phyloP scores from a whole-genome alignment of 140 eudicot genomes.

The Senecio squalidus region DNA sequence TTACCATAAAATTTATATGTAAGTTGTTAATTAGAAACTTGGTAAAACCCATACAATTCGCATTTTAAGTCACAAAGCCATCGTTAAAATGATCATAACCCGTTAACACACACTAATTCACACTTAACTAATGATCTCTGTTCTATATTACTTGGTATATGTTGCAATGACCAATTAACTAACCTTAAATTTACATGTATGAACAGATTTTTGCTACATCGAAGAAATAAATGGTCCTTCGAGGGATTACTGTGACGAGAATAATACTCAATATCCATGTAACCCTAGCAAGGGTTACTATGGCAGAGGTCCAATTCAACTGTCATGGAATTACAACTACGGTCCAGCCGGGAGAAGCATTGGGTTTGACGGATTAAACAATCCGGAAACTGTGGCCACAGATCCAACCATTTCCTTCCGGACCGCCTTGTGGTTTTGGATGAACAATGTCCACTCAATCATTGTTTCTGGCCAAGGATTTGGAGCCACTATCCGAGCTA shows the following conservation, averaged over 20 bases:
- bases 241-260: constrained; percentile 36
- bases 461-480: too few species aligned
- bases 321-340: too few species aligned
- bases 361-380: constrained; percentile 42
- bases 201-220: constrained; percentile 44
- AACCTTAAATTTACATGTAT: background rate
- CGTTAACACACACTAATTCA: too few species aligned
- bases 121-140: too few species aligned
- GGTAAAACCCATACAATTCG: too few species aligned
- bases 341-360: constrained; percentile 42
- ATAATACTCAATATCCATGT: constrained; percentile 32
- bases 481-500: too few species aligned
- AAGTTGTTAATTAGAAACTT: too few species aligned
- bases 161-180: background rate
- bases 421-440: constrained; percentile 48
- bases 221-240: constrained; percentile 38
- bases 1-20: too few species aligned
- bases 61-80: too few species aligned
- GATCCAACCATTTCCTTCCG: constrained; percentile 27
- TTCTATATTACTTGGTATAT: too few species aligned
- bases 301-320: too few species aligned
- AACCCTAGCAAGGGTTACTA: constrained; percentile 33
- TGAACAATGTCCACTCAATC: constrained; percentile 25
- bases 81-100: too few species aligned
- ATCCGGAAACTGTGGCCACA: constrained; percentile 40